Evolutionary conservation across 768 basidiomycete genomes (phyloP), one percentile per base, ranked within the genome.

Genomic region (Royoungia palumana): DNA sequence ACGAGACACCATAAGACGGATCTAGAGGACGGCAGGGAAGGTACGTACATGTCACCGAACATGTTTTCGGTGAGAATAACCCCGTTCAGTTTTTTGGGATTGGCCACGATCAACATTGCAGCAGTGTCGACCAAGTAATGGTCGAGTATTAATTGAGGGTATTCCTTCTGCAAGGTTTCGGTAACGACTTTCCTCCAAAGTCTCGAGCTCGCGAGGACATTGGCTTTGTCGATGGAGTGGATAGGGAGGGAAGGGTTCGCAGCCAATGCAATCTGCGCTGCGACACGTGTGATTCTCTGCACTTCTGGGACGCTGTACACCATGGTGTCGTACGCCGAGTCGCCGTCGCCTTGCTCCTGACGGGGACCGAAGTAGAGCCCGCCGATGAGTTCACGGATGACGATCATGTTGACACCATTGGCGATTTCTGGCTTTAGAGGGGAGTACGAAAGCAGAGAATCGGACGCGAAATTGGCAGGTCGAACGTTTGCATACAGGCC

Each of bases 401-500:
- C 89, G 68, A 97, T 91, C 71, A 97, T 85, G 69, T 98, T 80
- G 27, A 89, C 85, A 39, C 91, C 92, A 53, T 76, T 76, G 2
- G 85, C 95, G 47, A 94, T 74, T 42, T 86, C 81, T 32, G 88
- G 81, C 64, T 88, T 89, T 44, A 99, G 74, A n/a, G 96, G 96
- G 19, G 91, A 90, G 73, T 89, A 79, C 39, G 80, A 74, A 47
- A 99, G 71, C 41, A 99, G 81, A 20, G 90, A 87, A 41, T 97
- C 89, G 8, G 92, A 94, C 1, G 91, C 93, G 59, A 99, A 93
- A 64, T 89, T 90, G 11, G 93, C 91, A 12, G 96, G 96, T 25
- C 96, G 89, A 68, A 99, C 96, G 73, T 99, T 99, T 65, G 93
- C 95, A 72, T 94, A 98, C 41, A 98, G 81, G 19, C 94, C 95